Evolutionary conservation across 1,284 basidiomycete genomes (phyloP).

Genomic region (Fomitopsis schrenkii): DNA sequence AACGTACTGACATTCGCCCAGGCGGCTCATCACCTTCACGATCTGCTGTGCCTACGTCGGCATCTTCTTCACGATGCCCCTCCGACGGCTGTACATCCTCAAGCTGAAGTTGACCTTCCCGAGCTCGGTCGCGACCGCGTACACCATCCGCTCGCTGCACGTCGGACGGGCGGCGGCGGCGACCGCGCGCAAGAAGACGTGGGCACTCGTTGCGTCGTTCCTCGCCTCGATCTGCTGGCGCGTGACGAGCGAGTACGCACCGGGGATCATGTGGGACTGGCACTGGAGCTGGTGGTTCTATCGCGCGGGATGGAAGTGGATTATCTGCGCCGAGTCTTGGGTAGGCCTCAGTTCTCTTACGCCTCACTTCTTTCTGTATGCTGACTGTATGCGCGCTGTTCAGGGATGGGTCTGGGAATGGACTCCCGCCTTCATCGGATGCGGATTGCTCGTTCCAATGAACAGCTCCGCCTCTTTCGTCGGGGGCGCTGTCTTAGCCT

Average conservation of each 20-base stretch:
- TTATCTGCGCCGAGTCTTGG: constrained; percentile 22
- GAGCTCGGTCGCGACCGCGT: constrained; percentile 62
- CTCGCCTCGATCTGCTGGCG: constrained; percentile 34
- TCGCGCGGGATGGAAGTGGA: constrained; percentile 22
- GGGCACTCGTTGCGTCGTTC: constrained; percentile 48
- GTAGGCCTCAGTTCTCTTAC: constrained; percentile 1
- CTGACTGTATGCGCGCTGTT: constrained; percentile 32
- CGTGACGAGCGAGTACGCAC: constrained; percentile 9
- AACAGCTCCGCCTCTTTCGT: constrained; percentile 38
- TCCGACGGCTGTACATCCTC: constrained; percentile 29
- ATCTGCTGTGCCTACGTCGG: constrained; percentile 52
- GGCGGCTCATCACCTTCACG: constrained; percentile 21
- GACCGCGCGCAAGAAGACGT: constrained; percentile 52
- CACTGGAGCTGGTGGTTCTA: constrained; percentile 23
- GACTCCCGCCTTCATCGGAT: constrained; percentile 42
- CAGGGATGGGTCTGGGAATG: constrained; percentile 23
- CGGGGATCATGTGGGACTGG: constrained; percentile 14
- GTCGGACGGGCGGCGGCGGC: constrained; percentile 41
- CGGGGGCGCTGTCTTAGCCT: constrained; percentile 54
- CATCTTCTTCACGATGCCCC: constrained; percentile 60
- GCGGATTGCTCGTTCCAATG: constrained; percentile 16
- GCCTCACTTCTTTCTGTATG: constrained; percentile 3
- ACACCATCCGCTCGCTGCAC: constrained; percentile 59
- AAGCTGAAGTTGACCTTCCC: constrained; percentile 65
- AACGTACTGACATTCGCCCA: neutral